A percentile compares a stretch with the other conserved stretches of the same genome.
Evolutionary conservation across 345 rosid species (phyloP).

Genomic region (Populus deltoides): DNA sequence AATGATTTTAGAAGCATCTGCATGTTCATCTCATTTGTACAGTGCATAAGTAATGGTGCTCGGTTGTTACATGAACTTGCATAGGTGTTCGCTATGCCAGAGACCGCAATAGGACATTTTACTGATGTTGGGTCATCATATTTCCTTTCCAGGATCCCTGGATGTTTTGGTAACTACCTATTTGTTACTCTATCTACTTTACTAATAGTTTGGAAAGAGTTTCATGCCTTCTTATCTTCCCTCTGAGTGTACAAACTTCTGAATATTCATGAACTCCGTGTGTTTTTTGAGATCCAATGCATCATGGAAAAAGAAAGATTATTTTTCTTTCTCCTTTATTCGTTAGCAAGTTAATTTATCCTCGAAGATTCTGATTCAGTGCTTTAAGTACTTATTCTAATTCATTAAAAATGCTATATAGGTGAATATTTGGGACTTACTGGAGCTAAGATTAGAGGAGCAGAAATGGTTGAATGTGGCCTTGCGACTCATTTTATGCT

Average conservation of each 20-base stretch:
- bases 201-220: no score
- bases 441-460: slow-evolving; percentile 25
- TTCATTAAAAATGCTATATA: neutral
- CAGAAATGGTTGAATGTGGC: slow-evolving; percentile 35
- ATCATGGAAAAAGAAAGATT: no score
- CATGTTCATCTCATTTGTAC: no score
- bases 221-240: neutral
- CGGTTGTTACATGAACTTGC: neutral
- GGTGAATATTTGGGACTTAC: slow-evolving; percentile 34
- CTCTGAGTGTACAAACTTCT: neutral
- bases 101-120: slow-evolving; percentile 20
- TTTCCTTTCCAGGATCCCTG: slow-evolving; percentile 30
- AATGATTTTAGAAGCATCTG: no score
- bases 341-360: neutral
- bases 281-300: no score
- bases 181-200: neutral
- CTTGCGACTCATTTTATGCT: slow-evolving; percentile 33
- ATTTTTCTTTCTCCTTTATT: no score
- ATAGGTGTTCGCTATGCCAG: slow-evolving; percentile 31
- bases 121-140: slow-evolving; percentile 25
- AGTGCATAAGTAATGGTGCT: no score
- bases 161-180: slow-evolving; percentile 19
- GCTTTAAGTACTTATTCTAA: neutral
- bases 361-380: neutral
- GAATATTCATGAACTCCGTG: no score